Percentiles rank a stretch among this genome's conserved stretches.
Evolutionary conservation across 1,284 basidiomycete genomes (phyloP).

Genomic region (Kwoniella shivajii): DNA sequence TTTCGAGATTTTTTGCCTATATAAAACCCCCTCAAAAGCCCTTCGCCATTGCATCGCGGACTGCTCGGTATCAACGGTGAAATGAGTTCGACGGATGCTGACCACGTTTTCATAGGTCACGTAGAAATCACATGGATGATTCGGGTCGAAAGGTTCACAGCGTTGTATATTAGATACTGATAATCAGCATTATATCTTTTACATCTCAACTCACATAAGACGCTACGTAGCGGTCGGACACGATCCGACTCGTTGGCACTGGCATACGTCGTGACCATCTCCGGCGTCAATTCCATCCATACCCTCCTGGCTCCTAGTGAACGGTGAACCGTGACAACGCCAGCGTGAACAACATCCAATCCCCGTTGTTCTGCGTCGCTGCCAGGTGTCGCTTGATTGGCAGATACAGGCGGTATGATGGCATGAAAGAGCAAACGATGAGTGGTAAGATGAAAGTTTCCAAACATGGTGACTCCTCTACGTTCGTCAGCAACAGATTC

Average conservation of each 20-base stretch:
- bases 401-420: constrained; percentile 59
- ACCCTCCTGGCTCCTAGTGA: constrained; percentile 58
- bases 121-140: constrained; percentile 56
- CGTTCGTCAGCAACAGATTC: neutral
- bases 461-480: constrained; percentile 60
- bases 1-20: constrained; percentile 42
- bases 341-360: constrained; percentile 58
- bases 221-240: constrained; percentile 60
- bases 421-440: constrained; percentile 69
- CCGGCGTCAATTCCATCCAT: constrained; percentile 65
- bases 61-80: constrained; percentile 64
- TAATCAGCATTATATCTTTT: neutral
- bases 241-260: constrained; percentile 62
- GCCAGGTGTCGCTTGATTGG: constrained; percentile 7
- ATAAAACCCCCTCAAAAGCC: constrained; percentile 58
- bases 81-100: constrained; percentile 46
- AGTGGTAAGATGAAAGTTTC: constrained; percentile 67
- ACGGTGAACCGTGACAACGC: constrained; percentile 61
- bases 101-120: constrained; percentile 52
- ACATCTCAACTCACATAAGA: constrained; percentile 58
- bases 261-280: constrained; percentile 65
- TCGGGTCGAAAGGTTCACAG: constrained; percentile 58
- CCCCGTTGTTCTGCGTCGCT: neutral
- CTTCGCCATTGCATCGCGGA: constrained; percentile 65
- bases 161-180: constrained; percentile 46